Evolutionary conservation across 495 filamentous ascomycete genomes (phyloP), one percentile per base, ranked within the genome.

Genomic region (Diplogelasinospora grovesii): DNA sequence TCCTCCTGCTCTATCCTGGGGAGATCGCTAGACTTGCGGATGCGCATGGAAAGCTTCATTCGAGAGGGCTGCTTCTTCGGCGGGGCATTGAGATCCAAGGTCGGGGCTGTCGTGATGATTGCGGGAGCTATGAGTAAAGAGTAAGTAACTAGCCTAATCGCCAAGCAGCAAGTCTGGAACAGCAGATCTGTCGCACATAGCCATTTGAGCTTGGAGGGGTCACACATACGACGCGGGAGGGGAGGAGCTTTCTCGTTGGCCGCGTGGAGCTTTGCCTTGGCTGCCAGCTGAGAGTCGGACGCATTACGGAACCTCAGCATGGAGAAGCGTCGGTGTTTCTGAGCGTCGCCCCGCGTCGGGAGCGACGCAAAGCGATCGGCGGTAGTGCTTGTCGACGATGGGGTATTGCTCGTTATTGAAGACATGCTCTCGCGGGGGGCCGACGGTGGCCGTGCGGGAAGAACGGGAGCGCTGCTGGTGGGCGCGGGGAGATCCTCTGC

Each of bases 81-180:
- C 8, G 66, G 52, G 10, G 31, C 53, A 15, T 53, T 48, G 10
- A 69, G 64, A 32, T 90, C 77, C 43, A 82, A 73, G 1, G 89
- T 90, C 5, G 92, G 92, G 19, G 89, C 83, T 9, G 92, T 98
- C 16, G 82, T 95, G 55, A 96, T 90, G 56, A 98, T 98, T 33
- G 81, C 79, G 14, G 90, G 90, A 28, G 90, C 86, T 85, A 56
- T 33, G 53, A 26, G 39, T 39, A 6, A 30, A 37, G 28, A 32
- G 47, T 56, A 45, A 56, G 49, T 37, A 32, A 23, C 20, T 46
- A 35, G n/a, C n/a, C n/a, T n/a, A n/a, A n/a, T n/a, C n/a, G n/a
- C n/a, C n/a, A n/a, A n/a, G n/a, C n/a, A n/a, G n/a, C n/a, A n/a
- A n/a, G n/a, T n/a, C 25, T 22, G 39, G 26, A 28, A 20, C 3